Evolutionary conservation across 345 rosid species (phyloP).

Genomic region (Populus euphratica): DNA sequence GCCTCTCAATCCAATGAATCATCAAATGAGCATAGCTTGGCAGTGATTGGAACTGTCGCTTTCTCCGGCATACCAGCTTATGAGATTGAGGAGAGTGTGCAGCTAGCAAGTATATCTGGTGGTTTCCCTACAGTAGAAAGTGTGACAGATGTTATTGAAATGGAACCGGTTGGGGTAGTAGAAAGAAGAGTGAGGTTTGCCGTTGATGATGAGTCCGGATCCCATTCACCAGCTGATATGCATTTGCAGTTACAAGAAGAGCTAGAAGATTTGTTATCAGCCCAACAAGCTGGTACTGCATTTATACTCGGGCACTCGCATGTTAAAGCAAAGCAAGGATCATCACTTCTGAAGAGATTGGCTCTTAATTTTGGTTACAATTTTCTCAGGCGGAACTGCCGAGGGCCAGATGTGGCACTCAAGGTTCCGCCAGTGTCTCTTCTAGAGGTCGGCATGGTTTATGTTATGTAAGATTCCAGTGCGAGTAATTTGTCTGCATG

Average conservation of each 20-base stretch:
- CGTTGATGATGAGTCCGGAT: constrained; percentile 42
- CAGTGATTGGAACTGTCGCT: constrained; percentile 68
- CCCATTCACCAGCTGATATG: constrained; percentile 23
- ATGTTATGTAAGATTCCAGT: constrained; percentile 42
- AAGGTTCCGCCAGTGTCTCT: constrained; percentile 87
- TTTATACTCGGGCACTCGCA: constrained; percentile 92
- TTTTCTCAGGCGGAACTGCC: constrained; percentile 82
- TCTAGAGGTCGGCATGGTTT: constrained; percentile 96
- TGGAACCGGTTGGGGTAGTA: constrained; percentile 37
- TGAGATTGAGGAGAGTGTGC: constrained; percentile 57
- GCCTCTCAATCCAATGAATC: constrained; percentile 42
- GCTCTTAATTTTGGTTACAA: constrained; percentile 81
- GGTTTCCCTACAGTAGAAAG: constrained; percentile 70
- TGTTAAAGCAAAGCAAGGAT: constrained; percentile 90
- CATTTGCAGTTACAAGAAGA: constrained; percentile 50
- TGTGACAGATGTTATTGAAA: constrained; percentile 60
- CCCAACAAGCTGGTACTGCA: constrained; percentile 79
- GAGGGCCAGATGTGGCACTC: constrained; percentile 87
- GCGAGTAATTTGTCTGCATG: neutral
- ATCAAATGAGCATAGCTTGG: constrained; percentile 55
- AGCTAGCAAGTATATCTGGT: constrained; percentile 64
- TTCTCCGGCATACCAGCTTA: constrained; percentile 40
- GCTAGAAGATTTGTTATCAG: constrained; percentile 63
- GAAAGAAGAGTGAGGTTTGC: constrained; percentile 73
- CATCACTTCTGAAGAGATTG: constrained; percentile 66